Conservation (phyloP, 2,329 filamentous ascomycete genomes). For the Trichophyton simii region DNA sequence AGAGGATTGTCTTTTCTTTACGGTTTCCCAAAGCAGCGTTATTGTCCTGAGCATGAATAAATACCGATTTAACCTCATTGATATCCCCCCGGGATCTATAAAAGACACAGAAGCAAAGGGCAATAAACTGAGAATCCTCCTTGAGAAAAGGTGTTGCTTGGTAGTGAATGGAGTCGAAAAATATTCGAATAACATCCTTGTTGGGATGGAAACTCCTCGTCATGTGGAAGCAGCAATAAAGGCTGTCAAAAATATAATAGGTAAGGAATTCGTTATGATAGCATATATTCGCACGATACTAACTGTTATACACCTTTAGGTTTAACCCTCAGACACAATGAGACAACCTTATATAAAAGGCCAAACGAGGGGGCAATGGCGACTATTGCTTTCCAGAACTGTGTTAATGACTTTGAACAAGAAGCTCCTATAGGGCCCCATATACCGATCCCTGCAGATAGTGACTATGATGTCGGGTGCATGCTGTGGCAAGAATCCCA, state of each 20-base stretch:
- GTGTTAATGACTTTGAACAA: background rate
- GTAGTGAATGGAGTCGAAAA: background rate
- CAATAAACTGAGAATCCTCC: background rate
- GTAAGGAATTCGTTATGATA: background rate
- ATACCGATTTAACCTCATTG: constrained; percentile 1
- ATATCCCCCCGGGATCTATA: constrained; percentile 3
- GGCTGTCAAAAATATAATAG: background rate
- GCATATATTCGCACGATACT: background rate
- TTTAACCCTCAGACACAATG: background rate
- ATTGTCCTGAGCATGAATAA: background rate
- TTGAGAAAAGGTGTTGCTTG: background rate
- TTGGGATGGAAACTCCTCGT: background rate
- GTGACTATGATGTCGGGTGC: background rate
- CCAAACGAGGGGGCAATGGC: background rate
- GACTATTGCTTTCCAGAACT: background rate
- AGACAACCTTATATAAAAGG: too few species aligned
- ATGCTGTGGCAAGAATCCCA: background rate
- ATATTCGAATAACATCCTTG: background rate
- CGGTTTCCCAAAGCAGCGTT: background rate
- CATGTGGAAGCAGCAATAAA: background rate
- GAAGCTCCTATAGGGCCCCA: background rate
- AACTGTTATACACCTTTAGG: background rate
- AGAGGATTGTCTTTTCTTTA: background rate
- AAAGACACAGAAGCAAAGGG: background rate
- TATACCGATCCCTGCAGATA: background rate